phyloP scores from a whole-genome alignment of 2,329 filamentous ascomycete genomes.

The Metarhizium album region DNA sequence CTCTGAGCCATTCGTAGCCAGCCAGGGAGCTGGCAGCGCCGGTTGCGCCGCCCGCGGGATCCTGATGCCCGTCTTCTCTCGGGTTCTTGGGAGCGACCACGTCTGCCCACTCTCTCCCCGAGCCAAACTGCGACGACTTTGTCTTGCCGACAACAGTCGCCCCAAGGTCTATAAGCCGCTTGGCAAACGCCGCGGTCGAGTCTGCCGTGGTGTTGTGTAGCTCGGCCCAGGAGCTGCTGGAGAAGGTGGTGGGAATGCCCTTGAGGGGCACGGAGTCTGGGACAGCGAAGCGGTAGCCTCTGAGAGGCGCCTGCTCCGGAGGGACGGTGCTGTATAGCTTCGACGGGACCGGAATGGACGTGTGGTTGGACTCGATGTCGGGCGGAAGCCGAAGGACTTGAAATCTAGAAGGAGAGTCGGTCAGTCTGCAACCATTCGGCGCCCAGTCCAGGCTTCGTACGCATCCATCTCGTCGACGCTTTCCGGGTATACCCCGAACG shows the following conservation, averaged over 20 bases:
- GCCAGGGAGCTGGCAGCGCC: conserved; percentile 28
- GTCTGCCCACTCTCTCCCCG: conserved; percentile 31
- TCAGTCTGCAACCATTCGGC: background rate
- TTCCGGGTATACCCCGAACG: conserved; percentile 26
- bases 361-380: conserved; percentile 5
- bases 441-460: background rate
- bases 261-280: conserved; percentile 22
- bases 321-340: conserved; percentile 22
- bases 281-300: conserved; percentile 25
- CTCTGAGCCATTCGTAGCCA: conserved; percentile 31
- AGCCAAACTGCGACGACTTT: conserved; percentile 37
- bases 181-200: conserved; percentile 37
- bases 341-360: conserved; percentile 27
- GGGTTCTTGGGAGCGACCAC: conserved; percentile 31
- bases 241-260: conserved; percentile 45
- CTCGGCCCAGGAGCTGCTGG: conserved; percentile 46
- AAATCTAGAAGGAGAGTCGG: background rate
- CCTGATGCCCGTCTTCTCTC: conserved; percentile 36
- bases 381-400: conserved; percentile 2
- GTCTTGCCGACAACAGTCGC: conserved; percentile 45
- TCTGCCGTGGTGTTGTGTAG: conserved; percentile 34
- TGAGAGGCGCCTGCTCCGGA: conserved; percentile 21
- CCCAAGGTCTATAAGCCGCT: conserved; percentile 47
- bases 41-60: conserved; percentile 21
- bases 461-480: conserved; percentile 7